These are phyloP conservation scores for Trypanosoma congolense DNA, from an alignment of 208 protist species.

Conservation along the genomic window DNA sequence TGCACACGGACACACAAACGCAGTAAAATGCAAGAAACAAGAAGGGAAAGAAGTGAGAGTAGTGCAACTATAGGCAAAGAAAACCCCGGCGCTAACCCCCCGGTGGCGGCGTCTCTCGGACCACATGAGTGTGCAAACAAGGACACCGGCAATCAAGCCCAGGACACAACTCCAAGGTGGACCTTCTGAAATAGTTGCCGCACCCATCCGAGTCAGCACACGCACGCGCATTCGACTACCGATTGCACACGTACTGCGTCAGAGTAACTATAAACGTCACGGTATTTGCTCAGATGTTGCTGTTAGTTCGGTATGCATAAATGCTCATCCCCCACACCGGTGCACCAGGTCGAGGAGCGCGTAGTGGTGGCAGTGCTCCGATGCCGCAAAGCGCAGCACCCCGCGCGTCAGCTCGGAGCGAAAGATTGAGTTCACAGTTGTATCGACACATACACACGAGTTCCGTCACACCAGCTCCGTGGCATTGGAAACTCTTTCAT, in stretches of 20 bases:
- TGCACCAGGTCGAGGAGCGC: too few species aligned
- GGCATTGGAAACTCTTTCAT: conserved; percentile 6
- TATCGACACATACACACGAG: conserved; percentile 1
- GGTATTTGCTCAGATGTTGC: conserved; percentile 11
- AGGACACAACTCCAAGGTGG: conserved; percentile 31
- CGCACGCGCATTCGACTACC: too few species aligned
- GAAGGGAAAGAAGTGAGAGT: background rate
- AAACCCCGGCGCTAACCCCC: conserved; percentile 1
- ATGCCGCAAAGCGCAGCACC: too few species aligned
- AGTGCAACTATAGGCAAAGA: background rate
- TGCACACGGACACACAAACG: too few species aligned
- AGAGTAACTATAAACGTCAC: conserved; percentile 2
- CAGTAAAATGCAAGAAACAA: too few species aligned
- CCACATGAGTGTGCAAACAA: conserved; percentile 22
- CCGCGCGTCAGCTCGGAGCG: conserved; percentile 8
- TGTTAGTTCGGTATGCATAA: conserved; percentile 2
- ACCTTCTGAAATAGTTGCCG: conserved; percentile 4
- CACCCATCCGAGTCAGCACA: too few species aligned
- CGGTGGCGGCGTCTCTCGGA: conserved; percentile 3
- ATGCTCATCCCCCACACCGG: conserved; percentile 4
- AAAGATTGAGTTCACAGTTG: conserved; percentile 7
- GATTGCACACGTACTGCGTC: conserved; percentile 1
- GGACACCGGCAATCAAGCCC: conserved; percentile 9
- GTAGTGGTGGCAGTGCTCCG: too few species aligned
- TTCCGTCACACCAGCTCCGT: background rate